These are phyloP conservation scores for Melastoma malabathricum DNA, from an alignment of 345 rosid genomes.

Conservation along the genomic window DNA sequence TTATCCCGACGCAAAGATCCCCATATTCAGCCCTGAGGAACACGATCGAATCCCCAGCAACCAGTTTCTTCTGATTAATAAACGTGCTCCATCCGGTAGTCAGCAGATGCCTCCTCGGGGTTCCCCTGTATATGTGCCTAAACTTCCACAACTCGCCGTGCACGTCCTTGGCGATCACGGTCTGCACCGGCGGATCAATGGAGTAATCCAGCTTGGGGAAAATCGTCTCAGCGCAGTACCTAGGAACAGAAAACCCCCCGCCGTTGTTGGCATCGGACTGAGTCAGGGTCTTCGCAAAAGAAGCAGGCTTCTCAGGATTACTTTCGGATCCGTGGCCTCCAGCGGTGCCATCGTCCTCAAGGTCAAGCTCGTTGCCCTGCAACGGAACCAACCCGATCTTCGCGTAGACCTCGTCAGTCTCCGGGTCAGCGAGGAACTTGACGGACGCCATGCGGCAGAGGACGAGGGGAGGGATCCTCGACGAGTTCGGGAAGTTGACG, in stretches of 20 bases:
- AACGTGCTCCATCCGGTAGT: slow-evolving; percentile 97
- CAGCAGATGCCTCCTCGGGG: slow-evolving; percentile 80
- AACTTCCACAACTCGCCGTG: slow-evolving; percentile 90
- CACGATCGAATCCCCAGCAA: slow-evolving; percentile 87
- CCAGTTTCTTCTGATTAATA: slow-evolving; percentile 85
- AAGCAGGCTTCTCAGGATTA: slow-evolving; percentile 55
- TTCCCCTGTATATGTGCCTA: slow-evolving; percentile 90
- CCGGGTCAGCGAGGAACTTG: slow-evolving; percentile 68
- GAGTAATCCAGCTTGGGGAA: slow-evolving; percentile 74
- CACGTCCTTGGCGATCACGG: slow-evolving; percentile 71
- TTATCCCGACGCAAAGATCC: slow-evolving; percentile 69
- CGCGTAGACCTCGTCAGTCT: slow-evolving; percentile 71
- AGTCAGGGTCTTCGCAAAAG: slow-evolving; percentile 84
- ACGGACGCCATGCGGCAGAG: slow-evolving; percentile 55
- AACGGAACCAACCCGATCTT: slow-evolving; percentile 53
- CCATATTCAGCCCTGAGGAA: slow-evolving; percentile 75
- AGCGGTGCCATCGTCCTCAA: slow-evolving; percentile 20
- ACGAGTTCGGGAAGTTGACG: slow-evolving; percentile 39
- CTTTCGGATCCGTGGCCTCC: slow-evolving; percentile 7
- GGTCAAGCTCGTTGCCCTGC: slow-evolving; percentile 15
- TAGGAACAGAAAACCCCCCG: slow-evolving; percentile 93
- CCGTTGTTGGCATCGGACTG: slow-evolving; percentile 98
- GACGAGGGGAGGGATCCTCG: slow-evolving; percentile 40
- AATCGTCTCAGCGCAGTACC: slow-evolving; percentile 94
- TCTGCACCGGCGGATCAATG: slow-evolving; percentile 88